Evolutionary conservation across 1,284 basidiomycete species (phyloP).

Genomic region (Ceratobasidium sp.): DNA sequence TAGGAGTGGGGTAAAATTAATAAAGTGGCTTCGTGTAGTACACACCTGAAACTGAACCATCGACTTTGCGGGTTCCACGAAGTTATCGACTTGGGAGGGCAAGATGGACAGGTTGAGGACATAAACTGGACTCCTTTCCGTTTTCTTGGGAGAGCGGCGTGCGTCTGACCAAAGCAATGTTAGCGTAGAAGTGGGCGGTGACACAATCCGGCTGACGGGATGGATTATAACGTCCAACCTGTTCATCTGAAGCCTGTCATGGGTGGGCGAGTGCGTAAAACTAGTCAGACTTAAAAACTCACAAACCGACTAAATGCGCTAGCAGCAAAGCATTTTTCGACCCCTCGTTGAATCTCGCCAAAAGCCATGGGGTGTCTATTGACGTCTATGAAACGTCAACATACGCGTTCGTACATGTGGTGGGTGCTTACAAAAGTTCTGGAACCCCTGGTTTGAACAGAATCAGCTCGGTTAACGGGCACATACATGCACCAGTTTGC

Average conservation of each 20-base stretch:
- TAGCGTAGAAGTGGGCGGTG: not conserved
- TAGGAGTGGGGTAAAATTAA: not conserved
- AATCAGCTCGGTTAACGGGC: not conserved
- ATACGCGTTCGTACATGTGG: not conserved
- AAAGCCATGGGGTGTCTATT: constrained; percentile 78
- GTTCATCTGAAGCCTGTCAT: constrained; percentile 57
- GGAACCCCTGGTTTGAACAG: constrained; percentile 67
- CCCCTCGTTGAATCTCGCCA: constrained; percentile 75
- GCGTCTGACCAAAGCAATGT: constrained; percentile 55
- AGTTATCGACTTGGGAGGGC: constrained; percentile 74
- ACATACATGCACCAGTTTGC: not conserved
- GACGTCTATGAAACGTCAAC: constrained; percentile 65
- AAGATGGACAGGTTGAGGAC: constrained; percentile 79
- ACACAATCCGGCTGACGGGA: constrained; percentile 1
- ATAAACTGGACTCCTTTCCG: constrained; percentile 81
- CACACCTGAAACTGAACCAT: constrained; percentile 73
- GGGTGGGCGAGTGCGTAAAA: constrained; percentile 49
- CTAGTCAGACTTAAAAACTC: constrained; percentile 48
- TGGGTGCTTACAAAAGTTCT: constrained; percentile 76
- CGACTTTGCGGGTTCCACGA: constrained; percentile 78
- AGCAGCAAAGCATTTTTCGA: constrained; percentile 72
- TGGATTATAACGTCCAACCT: not conserved
- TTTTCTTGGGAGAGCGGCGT: constrained; percentile 77
- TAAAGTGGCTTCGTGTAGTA: not conserved
- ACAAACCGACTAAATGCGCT: constrained; percentile 80